Evolutionary conservation across 352 stramenopile genomes (phyloP), one percentile per base, ranked within the genome.

Genomic region (Pythium sp.): DNA sequence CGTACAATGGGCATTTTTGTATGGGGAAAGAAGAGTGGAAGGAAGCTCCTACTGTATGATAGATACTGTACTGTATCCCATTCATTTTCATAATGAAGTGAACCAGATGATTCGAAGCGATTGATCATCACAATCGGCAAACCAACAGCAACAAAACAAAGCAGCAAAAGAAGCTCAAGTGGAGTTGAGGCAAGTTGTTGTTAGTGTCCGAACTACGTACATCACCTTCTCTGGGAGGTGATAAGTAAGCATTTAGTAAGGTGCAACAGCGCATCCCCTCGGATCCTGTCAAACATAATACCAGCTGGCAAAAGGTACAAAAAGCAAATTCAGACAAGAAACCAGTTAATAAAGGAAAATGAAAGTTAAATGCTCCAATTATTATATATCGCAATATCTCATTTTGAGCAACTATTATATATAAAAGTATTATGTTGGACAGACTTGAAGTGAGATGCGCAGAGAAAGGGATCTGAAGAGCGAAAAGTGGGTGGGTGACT

Each of bases 241-340:
- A 49, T 49, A 49, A 49, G 53, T 58, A 58, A 58, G 53, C 53
- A 58, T 34, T 58, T 58, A 5, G 24, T n/a, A 12, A 57, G 51
- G 51, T 28, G 30, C 51, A 20, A 22, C 38, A 49, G 41, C 41
- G 41, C 41, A 49, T 49, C 41, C 41, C 15, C 41, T 9, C 15
- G 2, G 15, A 8, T n/a, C 41, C 41, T 49, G 41, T 15, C 15
- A n/a, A 49, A 49, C 7, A 5, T 5, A 49, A 49, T 49, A 7
- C 15, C 41, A 49, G 41, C 41, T 49, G 41, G 41, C 41, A 49
- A 20, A 15, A 1, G 41, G 5, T n/a, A n/a, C 4, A 5, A 49
- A 49, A 15, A 49, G 6, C 15, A 15, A 15, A 49, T 49, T 15
- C 20, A 15, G 41, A 36, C 24, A 58, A 5, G 53, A 0, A 11